These are phyloP conservation scores for Dryas integrifolia DNA, from an alignment of 331 rosid species.

Conservation along the genomic window DNA sequence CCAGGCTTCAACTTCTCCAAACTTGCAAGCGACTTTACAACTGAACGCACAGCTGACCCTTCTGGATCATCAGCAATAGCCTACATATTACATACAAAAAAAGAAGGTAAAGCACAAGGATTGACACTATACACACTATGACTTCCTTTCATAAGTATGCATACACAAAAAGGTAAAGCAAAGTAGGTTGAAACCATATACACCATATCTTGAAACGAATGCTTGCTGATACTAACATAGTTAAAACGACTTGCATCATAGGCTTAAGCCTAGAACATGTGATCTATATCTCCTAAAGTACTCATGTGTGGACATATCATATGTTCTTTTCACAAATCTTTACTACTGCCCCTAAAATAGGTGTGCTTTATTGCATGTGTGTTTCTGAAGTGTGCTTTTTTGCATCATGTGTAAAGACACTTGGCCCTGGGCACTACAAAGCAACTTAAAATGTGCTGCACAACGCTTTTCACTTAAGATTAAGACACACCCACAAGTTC, in stretches of 20 bases:
- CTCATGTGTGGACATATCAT: background rate
- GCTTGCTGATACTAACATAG: background rate
- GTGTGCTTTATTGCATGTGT: background rate
- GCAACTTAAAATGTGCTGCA: constrained; percentile 1
- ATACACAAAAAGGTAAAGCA: background rate
- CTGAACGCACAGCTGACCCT: constrained; percentile 48
- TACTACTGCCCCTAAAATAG: background rate
- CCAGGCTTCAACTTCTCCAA: constrained; percentile 79
- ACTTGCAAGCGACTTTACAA: constrained; percentile 58
- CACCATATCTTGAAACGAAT: background rate
- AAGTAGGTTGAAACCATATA: background rate
- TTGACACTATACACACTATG: background rate
- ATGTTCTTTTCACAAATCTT: background rate
- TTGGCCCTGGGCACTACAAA: background rate
- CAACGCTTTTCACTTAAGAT: background rate
- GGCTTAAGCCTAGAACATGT: background rate
- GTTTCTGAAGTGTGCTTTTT: no score
- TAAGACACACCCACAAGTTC: background rate
- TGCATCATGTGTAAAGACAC: background rate
- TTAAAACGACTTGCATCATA: background rate
- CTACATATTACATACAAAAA: constrained; percentile 34
- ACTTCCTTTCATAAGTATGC: background rate
- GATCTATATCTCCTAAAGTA: background rate
- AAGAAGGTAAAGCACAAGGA: background rate
- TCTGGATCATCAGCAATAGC: constrained; percentile 67